Evolutionary conservation across 441 rosid species (phyloP).

Genomic region (Erodium chrysanthum): DNA sequence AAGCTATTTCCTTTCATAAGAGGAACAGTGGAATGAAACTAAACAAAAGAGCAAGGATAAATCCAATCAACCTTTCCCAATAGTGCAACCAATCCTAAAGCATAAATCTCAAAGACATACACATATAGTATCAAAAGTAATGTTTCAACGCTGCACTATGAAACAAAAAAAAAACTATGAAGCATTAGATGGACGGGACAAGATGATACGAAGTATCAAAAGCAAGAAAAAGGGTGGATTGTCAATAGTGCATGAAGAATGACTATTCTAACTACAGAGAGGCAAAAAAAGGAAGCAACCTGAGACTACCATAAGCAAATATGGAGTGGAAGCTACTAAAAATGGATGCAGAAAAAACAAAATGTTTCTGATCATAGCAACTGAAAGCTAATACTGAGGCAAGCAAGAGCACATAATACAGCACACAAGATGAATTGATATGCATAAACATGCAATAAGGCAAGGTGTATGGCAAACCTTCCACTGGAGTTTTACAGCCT

Average conservation of each 20-base stretch:
- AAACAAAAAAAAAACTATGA: no score
- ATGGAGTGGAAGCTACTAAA: background rate
- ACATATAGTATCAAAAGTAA: no score
- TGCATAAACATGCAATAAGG: background rate
- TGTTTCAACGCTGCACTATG: no score
- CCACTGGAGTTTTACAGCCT: constrained; percentile 78
- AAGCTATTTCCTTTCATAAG: no score
- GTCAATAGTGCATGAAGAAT: background rate
- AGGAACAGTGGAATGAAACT: no score
- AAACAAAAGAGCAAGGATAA: no score
- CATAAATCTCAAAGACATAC: no score
- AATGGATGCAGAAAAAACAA: background rate
- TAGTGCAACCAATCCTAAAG: no score
- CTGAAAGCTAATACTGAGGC: background rate
- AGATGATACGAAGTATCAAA: background rate
- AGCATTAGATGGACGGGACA: no score
- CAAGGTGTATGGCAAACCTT: constrained; percentile 39
- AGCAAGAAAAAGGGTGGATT: background rate
- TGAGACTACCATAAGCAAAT: background rate
- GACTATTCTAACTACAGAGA: no score
- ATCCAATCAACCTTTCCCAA: no score
- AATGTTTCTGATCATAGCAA: background rate
- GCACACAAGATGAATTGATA: background rate
- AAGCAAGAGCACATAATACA: constrained; percentile 3
- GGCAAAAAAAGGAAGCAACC: background rate